A percentile compares a stretch with the other conserved stretches of the same genome.
Evolutionary conservation across 495 filamentous ascomycete species (phyloP).

Genomic region (Trichoderma asperelloides): DNA sequence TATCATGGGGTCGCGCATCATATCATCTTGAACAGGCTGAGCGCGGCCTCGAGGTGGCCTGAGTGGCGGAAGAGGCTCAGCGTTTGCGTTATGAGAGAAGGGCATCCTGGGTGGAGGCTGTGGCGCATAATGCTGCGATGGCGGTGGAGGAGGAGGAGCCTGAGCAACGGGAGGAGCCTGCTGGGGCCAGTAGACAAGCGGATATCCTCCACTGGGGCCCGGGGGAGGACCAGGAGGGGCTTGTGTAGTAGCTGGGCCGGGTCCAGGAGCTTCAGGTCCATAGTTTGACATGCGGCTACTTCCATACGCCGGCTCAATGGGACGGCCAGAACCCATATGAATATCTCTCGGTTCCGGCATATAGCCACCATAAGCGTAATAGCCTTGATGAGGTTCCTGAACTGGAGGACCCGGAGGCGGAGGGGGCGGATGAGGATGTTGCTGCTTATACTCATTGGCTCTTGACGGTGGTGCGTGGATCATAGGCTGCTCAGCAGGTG

Average conservation of each 20-base stretch:
- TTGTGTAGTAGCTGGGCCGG: not conserved
- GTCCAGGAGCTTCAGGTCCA: not conserved
- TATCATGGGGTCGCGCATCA: slow-evolving; percentile 9
- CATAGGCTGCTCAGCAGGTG: not conserved
- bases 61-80: slow-evolving; percentile 9
- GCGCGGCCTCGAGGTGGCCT: slow-evolving; percentile 5
- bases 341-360: not conserved
- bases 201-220: not conserved
- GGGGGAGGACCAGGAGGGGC: not conserved
- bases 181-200: slow-evolving; percentile 4
- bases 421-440: not conserved
- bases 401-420: not conserved
- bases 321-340: not conserved
- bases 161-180: not conserved
- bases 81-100: slow-evolving; percentile 6
- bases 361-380: not conserved
- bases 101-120: slow-evolving; percentile 9
- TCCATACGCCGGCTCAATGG: not conserved
- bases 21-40: slow-evolving; percentile 5
- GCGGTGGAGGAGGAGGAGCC: slow-evolving; percentile 13
- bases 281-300: not conserved
- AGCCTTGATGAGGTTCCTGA: not conserved
- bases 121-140: slow-evolving; percentile 18
- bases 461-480: not conserved
- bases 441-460: not conserved